phyloP scores from a whole-genome alignment of 768 basidiomycete genomes.

The Gloeostereum incarnatum region DNA sequence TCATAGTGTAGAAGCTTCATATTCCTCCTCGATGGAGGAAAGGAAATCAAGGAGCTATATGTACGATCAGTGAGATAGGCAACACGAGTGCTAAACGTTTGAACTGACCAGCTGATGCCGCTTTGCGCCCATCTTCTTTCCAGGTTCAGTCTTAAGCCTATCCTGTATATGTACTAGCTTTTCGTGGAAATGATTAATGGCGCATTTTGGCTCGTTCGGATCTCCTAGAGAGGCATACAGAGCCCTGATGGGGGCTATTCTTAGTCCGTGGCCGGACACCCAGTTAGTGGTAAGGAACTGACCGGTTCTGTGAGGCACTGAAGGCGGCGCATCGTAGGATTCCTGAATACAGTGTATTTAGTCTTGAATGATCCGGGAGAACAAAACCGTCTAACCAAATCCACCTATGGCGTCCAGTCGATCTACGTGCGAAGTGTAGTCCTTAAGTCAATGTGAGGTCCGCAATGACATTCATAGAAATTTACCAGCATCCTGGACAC shows the following conservation, averaged over 20 bases:
- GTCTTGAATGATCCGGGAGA: constrained; percentile 19
- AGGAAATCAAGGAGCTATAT: constrained; percentile 59
- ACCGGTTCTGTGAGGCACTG: constrained; percentile 44
- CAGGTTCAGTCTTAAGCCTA: constrained; percentile 69
- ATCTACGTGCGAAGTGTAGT: too few relatives aligned
- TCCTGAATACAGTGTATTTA: constrained; percentile 21
- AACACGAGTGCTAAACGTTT: not conserved
- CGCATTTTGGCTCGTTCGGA: constrained; percentile 32
- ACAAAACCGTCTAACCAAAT: constrained; percentile 47
- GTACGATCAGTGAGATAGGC: constrained; percentile 1
- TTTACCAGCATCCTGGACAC: constrained; percentile 78
- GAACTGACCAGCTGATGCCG: constrained; percentile 60
- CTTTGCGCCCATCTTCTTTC: constrained; percentile 55
- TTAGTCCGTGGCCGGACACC: not conserved
- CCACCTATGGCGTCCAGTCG: constrained; percentile 74
- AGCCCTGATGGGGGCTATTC: constrained; percentile 17
- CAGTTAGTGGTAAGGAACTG: too few relatives aligned
- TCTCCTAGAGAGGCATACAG: constrained; percentile 41
- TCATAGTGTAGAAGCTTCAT: constrained; percentile 11
- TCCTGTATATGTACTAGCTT: constrained; percentile 72
- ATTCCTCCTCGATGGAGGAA: constrained; percentile 47
- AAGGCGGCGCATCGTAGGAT: constrained; percentile 67
- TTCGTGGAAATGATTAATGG: constrained; percentile 80
- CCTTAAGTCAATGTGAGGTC: too few relatives aligned
- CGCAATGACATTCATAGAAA: too few relatives aligned